These are phyloP conservation scores for Metschnikowia cubensis DNA, from an alignment of 805 yeast genomes.

Conservation along the genomic window DNA sequence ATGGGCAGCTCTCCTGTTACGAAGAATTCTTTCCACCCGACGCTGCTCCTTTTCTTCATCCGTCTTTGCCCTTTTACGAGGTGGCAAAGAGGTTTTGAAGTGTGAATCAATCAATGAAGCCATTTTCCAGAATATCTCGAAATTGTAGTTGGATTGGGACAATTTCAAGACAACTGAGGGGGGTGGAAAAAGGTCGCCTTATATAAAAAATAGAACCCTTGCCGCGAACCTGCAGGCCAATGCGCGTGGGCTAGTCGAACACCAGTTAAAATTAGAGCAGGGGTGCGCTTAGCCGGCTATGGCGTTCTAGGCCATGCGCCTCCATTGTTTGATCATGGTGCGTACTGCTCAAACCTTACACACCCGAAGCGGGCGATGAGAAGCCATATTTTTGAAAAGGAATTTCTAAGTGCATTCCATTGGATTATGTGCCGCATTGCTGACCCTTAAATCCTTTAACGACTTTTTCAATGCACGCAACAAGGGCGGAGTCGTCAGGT, in stretches of 20 bases:
- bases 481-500: neutral
- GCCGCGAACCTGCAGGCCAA: neutral
- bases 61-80: conserved; percentile 94
- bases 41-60: conserved; percentile 97
- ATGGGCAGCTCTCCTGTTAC: conserved; percentile 96
- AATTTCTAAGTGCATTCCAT: neutral
- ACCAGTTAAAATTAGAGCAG: conserved; percentile 1
- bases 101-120: conserved; percentile 17
- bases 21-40: conserved; percentile 82
- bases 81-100: conserved; percentile 62
- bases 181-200: neutral
- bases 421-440: neutral
- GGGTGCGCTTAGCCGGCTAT: conserved; percentile 2
- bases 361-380: neutral
- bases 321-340: neutral
- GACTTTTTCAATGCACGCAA: too few relatives aligned
- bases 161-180: neutral
- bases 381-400: neutral
- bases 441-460: neutral
- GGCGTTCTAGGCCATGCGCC: conserved; percentile 5
- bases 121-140: conserved; percentile 4
- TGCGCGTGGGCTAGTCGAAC: conserved; percentile 1
- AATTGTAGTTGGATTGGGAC: conserved; percentile 1
- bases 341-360: neutral
- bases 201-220: neutral